Percentiles rank a stretch among this genome's conserved stretches.
Evolutionary conservation across 2,329 filamentous ascomycete genomes (phyloP).

Genomic region (Didymella lethalis): DNA sequence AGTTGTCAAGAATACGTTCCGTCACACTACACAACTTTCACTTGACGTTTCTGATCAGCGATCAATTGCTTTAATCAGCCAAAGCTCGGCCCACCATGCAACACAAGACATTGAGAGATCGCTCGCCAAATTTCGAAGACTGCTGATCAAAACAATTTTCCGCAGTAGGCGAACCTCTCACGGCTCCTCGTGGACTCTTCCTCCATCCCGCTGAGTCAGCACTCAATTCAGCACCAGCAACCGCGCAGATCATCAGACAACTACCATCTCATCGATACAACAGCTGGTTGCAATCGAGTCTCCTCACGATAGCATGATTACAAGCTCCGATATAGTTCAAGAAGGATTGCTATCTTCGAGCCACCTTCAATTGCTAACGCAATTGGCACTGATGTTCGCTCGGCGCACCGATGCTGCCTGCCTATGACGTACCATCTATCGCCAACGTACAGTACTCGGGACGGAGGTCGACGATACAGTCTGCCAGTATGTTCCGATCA

Average conservation of each 20-base stretch:
- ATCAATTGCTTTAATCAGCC: conserved; percentile 12
- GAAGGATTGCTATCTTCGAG: neutral
- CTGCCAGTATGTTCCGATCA: conserved; percentile 23
- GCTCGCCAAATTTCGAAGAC: conserved; percentile 14
- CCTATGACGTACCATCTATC: conserved; percentile 23
- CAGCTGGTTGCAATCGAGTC: neutral
- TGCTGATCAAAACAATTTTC: conserved; percentile 18
- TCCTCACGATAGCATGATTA: too few relatives aligned
- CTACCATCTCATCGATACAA: neutral
- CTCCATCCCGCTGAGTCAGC: neutral
- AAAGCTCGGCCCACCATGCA: conserved; percentile 11
- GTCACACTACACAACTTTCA: neutral
- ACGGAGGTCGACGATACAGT: conserved; percentile 13
- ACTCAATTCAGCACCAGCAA: too few relatives aligned
- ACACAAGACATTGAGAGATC: conserved; percentile 11
- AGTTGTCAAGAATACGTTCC: neutral
- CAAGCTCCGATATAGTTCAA: neutral
- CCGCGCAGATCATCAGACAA: neutral
- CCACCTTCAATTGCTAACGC: conserved; percentile 6
- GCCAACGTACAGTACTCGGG: conserved; percentile 20
- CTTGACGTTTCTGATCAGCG: conserved; percentile 17
- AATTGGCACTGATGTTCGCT: neutral
- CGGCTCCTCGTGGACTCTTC: neutral
- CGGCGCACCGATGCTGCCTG: conserved; percentile 12
- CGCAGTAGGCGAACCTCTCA: conserved; percentile 6